Conservation (phyloP, 441 rosid genomes). For the Croton setiger region DNA sequence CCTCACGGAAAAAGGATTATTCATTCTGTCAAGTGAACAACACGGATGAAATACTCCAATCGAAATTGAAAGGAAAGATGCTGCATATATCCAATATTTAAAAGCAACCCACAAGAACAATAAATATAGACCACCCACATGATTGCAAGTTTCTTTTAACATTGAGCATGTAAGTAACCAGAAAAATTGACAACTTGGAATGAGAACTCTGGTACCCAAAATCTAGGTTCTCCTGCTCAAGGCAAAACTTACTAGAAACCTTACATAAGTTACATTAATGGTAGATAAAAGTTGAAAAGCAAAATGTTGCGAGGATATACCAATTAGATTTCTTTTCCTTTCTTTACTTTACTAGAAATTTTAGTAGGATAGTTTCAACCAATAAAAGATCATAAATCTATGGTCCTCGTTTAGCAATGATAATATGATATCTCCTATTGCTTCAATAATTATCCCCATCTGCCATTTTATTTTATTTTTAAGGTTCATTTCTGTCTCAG, state of each 20-base stretch:
- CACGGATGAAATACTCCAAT: background rate
- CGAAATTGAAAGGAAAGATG: background rate
- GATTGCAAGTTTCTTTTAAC: background rate
- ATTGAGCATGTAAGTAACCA: background rate
- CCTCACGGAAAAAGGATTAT: background rate
- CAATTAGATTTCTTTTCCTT: background rate
- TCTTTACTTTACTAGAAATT: background rate
- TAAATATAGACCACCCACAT: too few species aligned
- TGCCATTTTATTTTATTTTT: background rate
- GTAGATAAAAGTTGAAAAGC: background rate
- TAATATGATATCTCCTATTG: too few species aligned
- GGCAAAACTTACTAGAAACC: background rate
- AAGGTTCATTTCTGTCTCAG: background rate
- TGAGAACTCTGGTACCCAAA: background rate
- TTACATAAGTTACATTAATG: background rate
- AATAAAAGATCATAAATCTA: background rate
- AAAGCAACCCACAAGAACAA: background rate
- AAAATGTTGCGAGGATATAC: background rate
- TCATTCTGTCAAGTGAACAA: background rate
- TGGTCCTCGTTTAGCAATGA: too few species aligned
- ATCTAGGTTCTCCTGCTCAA: background rate
- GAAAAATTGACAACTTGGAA: background rate
- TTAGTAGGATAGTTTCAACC: background rate
- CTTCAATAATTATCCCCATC: too few species aligned
- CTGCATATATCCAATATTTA: background rate